Evolutionary conservation across 2,329 filamentous ascomycete species (phyloP).

Genomic region (Cladophialophora bantiana): DNA sequence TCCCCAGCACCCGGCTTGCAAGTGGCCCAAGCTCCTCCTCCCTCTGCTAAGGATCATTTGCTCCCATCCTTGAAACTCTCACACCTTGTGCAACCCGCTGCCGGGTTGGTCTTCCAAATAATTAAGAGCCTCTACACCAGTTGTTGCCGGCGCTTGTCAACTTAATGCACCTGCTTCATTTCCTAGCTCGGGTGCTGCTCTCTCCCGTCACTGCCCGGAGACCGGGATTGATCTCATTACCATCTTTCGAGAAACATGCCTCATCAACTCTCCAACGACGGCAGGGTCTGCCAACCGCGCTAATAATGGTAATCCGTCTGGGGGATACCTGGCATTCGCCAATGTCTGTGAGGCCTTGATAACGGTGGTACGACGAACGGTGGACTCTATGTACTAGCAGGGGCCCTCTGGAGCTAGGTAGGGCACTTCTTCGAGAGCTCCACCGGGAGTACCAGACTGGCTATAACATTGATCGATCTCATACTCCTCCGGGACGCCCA

Average conservation of each 20-base stretch:
- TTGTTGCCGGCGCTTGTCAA: constrained; percentile 10
- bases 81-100: neutral
- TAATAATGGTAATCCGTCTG: neutral
- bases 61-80: constrained; percentile 8
- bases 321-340: neutral
- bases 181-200: neutral
- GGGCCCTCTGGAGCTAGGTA: neutral
- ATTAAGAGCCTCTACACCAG: constrained; percentile 4
- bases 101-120: neutral
- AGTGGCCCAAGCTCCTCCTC: constrained; percentile 9
- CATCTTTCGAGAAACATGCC: constrained; percentile 5
- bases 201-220: neutral
- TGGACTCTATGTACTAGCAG: neutral
- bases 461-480: constrained; percentile 3
- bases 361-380: neutral
- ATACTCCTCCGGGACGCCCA: neutral
- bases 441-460: neutral
- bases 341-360: neutral
- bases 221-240: constrained; percentile 1
- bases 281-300: neutral
- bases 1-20: constrained; percentile 5
- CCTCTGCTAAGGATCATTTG: constrained; percentile 4
- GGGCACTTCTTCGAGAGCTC: neutral
- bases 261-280: neutral
- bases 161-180: constrained; percentile 11